A percentile compares a stretch with the other conserved stretches of the same genome.
These are phyloP conservation scores for Fusarium vanettenii DNA, from an alignment of 2,329 filamentous ascomycete species.

Conservation along the genomic window DNA sequence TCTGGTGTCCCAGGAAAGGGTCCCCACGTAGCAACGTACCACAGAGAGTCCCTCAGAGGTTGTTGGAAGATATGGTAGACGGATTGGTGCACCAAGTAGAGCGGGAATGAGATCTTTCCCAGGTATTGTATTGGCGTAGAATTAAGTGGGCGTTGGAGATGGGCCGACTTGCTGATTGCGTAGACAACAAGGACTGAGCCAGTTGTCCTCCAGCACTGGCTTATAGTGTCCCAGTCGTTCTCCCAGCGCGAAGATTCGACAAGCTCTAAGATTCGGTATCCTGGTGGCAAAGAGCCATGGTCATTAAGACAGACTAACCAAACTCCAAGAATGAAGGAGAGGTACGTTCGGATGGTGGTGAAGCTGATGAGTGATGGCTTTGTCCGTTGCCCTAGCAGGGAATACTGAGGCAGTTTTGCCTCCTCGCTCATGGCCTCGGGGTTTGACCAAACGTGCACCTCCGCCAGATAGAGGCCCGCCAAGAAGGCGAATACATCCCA, in stretches of 20 bases:
- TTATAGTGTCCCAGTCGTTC: constrained; percentile 12
- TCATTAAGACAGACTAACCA: constrained; percentile 22
- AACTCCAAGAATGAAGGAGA: constrained; percentile 11
- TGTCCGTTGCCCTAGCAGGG: background rate
- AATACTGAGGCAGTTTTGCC: constrained; percentile 1
- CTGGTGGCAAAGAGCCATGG: constrained; percentile 11
- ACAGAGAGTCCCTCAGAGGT: constrained; percentile 7
- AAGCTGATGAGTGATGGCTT: background rate
- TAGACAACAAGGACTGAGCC: constrained; percentile 16
- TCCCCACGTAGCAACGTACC: constrained; percentile 8
- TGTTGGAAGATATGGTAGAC: constrained; percentile 18
- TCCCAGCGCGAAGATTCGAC: constrained; percentile 17
- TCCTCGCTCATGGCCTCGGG: background rate
- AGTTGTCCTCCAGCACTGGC: constrained; percentile 22
- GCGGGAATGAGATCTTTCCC: constrained; percentile 18
- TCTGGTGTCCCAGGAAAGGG: constrained; percentile 7
- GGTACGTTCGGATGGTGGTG: background rate
- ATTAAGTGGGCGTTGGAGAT: constrained; percentile 14
- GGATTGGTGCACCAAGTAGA: constrained; percentile 21
- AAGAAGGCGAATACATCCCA: constrained; percentile 21
- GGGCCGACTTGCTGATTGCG: constrained; percentile 13
- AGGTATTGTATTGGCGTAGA: constrained; percentile 16
- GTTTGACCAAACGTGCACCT: constrained; percentile 8
- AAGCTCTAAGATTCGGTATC: constrained; percentile 14
- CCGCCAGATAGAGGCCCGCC: constrained; percentile 18